Conservation (phyloP, 768 basidiomycete species). For the Collybia nuda region DNA sequence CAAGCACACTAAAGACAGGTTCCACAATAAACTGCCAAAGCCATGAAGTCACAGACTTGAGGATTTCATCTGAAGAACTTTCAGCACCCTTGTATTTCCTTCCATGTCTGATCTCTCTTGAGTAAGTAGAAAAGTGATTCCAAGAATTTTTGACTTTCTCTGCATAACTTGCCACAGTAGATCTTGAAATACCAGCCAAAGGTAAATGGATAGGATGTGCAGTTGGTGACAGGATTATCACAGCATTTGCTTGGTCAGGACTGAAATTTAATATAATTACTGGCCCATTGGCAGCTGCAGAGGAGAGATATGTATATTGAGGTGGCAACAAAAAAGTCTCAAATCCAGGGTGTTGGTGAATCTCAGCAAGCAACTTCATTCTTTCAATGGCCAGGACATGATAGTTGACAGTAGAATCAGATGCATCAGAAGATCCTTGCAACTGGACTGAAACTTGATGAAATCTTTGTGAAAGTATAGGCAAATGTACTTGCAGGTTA, state of each 20-base stretch:
- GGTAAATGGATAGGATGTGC: background rate
- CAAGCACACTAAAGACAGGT: slow-evolving; percentile 1
- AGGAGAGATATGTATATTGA: slow-evolving; percentile 21
- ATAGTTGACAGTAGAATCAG: background rate
- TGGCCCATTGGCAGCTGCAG: slow-evolving; percentile 29
- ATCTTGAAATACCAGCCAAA: background rate
- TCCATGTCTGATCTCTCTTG: background rate
- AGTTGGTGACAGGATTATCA: slow-evolving; percentile 6
- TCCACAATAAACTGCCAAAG: slow-evolving; percentile 1
- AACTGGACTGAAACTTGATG: slow-evolving; percentile 1
- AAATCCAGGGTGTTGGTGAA: slow-evolving; percentile 29
- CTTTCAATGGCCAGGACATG: slow-evolving; percentile 2
- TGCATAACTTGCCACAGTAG: background rate
- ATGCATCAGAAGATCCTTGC: background rate
- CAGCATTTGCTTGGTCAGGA: slow-evolving; percentile 10
- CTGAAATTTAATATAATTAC: slow-evolving; percentile 32
- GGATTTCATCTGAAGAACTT: background rate
- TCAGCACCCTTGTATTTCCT: background rate
- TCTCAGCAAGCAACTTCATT: slow-evolving; percentile 17
- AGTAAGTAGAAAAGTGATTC: background rate
- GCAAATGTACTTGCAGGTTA: background rate
- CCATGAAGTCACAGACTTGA: background rate
- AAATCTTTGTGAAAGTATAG: background rate
- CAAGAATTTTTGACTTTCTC: background rate
- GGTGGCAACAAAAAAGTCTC: slow-evolving; percentile 25